Evolutionary conservation across 805 yeast genomes (phyloP).

Genomic region (Debaryomyces castellii): DNA sequence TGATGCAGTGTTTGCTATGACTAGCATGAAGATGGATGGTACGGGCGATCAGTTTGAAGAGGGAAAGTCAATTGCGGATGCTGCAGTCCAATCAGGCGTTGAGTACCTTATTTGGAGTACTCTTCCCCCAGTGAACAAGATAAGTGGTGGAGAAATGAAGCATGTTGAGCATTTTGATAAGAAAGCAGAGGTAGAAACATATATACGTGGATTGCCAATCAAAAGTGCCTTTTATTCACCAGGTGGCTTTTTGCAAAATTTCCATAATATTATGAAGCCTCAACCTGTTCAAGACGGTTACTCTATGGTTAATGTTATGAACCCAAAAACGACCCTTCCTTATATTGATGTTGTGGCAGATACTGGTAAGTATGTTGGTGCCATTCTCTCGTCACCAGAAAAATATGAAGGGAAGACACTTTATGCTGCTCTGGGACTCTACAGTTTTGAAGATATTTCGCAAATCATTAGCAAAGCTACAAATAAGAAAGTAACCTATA

Average conservation of each 20-base stretch:
- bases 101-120: conserved; percentile 7
- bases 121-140: neutral
- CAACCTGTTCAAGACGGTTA: conserved; percentile 2
- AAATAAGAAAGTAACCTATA: conserved; percentile 1
- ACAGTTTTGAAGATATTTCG: conserved; percentile 1
- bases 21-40: conserved; percentile 9
- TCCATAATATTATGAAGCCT: neutral
- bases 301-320: neutral
- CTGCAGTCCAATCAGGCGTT: conserved; percentile 4
- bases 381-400: conserved; percentile 5
- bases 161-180: conserved; percentile 2
- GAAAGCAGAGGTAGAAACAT: conserved; percentile 7
- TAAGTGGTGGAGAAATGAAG: conserved; percentile 3
- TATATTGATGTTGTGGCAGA: conserved; percentile 4
- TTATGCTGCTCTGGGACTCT: neutral
- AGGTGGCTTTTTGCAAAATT: conserved; percentile 7
- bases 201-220: conserved; percentile 5
- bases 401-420: conserved; percentile 3
- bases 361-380: conserved; percentile 5
- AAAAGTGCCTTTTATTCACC: conserved; percentile 6
- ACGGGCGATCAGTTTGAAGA: conserved; percentile 5
- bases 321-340: conserved; percentile 1
- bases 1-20: conserved; percentile 6
- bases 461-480: neutral
- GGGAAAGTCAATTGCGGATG: conserved; percentile 8